phyloP scores from a whole-genome alignment of 768 basidiomycete genomes.

The Hebeloma cylindrosporum region DNA sequence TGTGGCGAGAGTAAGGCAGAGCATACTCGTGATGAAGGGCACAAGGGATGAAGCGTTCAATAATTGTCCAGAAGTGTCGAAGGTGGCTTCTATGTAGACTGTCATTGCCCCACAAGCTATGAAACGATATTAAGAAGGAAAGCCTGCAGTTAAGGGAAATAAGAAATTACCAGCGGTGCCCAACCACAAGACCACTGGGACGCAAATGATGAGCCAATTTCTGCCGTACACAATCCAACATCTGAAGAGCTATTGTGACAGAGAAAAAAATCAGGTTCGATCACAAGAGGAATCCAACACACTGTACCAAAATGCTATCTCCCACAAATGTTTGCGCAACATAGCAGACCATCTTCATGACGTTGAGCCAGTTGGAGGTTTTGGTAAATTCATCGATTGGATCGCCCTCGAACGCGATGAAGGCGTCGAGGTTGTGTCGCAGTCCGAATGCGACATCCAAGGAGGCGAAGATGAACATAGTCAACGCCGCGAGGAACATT shows the following conservation, averaged over 20 bases:
- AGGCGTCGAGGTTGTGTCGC: slow-evolving; percentile 41
- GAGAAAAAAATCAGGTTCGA: neutral
- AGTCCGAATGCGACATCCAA: slow-evolving; percentile 43
- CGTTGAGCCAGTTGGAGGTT: slow-evolving; percentile 40
- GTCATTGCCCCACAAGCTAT: slow-evolving; percentile 36
- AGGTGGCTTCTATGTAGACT: slow-evolving; percentile 32
- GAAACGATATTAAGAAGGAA: neutral
- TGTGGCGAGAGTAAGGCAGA: slow-evolving; percentile 35
- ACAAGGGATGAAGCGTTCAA: slow-evolving; percentile 29
- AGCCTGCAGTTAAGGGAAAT: neutral
- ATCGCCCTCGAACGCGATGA: slow-evolving; percentile 34
- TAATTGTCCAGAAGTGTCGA: slow-evolving; percentile 23
- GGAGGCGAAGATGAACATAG: slow-evolving; percentile 41
- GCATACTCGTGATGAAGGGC: slow-evolving; percentile 39
- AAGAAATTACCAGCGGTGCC: slow-evolving; percentile 35
- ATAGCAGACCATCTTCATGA: slow-evolving; percentile 42
- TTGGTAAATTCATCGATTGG: slow-evolving; percentile 34
- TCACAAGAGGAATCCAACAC: neutral
- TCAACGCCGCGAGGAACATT: slow-evolving; percentile 37
- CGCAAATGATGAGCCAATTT: slow-evolving; percentile 29
- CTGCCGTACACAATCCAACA: slow-evolving; percentile 38
- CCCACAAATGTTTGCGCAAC: slow-evolving; percentile 44
- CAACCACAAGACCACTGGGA: slow-evolving; percentile 35
- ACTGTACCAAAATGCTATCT: slow-evolving; percentile 41
- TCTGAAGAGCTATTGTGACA: slow-evolving; percentile 32